Base-by-base conservation (phyloP, 1,284 basidiomycete species). In the Leccinum pachyderme region DNA sequence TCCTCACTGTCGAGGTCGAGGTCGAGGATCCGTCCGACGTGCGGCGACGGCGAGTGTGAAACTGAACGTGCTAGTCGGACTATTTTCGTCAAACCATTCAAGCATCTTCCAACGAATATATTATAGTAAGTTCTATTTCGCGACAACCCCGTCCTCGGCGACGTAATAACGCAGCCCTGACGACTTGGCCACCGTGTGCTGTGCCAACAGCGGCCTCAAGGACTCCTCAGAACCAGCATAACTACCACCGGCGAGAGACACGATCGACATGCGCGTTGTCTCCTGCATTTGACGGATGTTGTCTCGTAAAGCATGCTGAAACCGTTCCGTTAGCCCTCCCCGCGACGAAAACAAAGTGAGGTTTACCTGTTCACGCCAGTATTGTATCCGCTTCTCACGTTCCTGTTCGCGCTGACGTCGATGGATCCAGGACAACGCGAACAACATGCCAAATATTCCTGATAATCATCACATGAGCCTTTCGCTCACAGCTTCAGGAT, bases 281-380 rank as follows among this genome's bases (percentile, higher is more conserved):
- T 88, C 85, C 55, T 84, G 81, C 87, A 90, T 87, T 65, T 87
- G 82, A 65, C 86, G 68, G 54, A 91, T 81, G 68, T 88, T 88
- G 74, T 88, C 84, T 58, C 88, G 86, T 77, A 89, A 86, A 8
- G 85, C 81, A 61, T 86, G 87, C 84, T 89, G 53, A 15, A 57
- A 39, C n/a, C 25, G 24, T 51, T 52, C 31, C n/a, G n/a, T 39
- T 25, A 45, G 29, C 15, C 49, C 44, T 27, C 8, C 47, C 18
- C 28, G 3, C 32, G 7, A 52, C 51, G 31, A 9, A 18, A 18
- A 52, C 22, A 24, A 28, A 25, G 41, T 27, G 5, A 28, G 25
- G 12, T 73, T 54, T 60, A 86, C 87, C 79, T 91, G 90, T 75
- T 94, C 91, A 62, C 86, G 84, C 86, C 91, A 93, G 73, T 94